Percentiles rank a stretch among this genome's conserved stretches.
These are phyloP conservation scores for Xerophyta viscosa DNA, from an alignment of 106 monocot species.

Conservation along the genomic window DNA sequence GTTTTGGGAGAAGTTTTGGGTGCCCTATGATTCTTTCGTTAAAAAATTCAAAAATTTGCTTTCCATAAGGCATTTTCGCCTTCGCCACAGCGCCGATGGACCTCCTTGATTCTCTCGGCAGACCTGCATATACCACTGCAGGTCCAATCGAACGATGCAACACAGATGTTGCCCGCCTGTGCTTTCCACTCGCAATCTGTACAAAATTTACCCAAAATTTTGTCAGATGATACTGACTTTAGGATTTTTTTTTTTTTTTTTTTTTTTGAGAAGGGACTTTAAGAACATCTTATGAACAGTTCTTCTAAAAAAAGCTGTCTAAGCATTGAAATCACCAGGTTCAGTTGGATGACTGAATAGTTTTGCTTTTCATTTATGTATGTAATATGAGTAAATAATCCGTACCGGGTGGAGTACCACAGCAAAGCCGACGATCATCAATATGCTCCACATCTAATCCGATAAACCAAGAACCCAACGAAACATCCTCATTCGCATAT, in stretches of 20 bases:
- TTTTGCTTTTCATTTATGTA: too few relatives aligned
- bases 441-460: conserved; percentile 42
- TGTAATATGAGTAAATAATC: neutral
- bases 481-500: conserved; percentile 43
- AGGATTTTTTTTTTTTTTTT: too few relatives aligned
- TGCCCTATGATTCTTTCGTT: too few relatives aligned
- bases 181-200: conserved; percentile 40
- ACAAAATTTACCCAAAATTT: too few relatives aligned
- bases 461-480: conserved; percentile 33
- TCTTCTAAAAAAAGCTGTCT: too few relatives aligned
- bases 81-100: conserved; percentile 35
- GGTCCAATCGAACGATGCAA: conserved; percentile 36
- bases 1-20: too few relatives aligned
- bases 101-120: conserved; percentile 29
- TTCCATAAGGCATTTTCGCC: conserved; percentile 30
- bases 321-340: too few relatives aligned
- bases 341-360: too few relatives aligned
- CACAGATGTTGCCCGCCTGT: conserved; percentile 34
- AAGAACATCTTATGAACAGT: too few relatives aligned
- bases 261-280: too few relatives aligned
- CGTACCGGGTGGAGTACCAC: conserved; percentile 40
- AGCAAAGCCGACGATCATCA: conserved; percentile 36
- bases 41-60: conserved; percentile 12
- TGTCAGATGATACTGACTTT: too few relatives aligned
- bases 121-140: conserved; percentile 35